Evolutionary conservation across 352 stramenopile species (phyloP).

Genomic region (Salisapilia sapeloensis): DNA sequence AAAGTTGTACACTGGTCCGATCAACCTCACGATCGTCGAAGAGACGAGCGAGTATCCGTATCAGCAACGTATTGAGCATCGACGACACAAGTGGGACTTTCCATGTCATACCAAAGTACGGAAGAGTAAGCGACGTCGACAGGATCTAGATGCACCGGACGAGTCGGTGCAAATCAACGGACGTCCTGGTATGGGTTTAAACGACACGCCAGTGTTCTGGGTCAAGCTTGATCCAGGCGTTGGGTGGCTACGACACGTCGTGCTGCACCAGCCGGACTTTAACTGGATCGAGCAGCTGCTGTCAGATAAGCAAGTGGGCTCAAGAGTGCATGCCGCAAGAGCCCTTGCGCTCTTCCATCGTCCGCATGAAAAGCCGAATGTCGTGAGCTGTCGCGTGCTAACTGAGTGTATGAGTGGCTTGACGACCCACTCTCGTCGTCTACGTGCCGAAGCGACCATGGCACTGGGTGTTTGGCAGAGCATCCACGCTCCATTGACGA

Average conservation of each 20-base stretch:
- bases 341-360: conserved; percentile 61
- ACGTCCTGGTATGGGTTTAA: conserved; percentile 68
- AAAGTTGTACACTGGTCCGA: conserved; percentile 63
- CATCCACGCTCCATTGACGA: conserved; percentile 66
- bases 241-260: conserved; percentile 60
- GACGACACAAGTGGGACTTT: conserved; percentile 77
- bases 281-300: conserved; percentile 82
- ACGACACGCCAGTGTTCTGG: conserved; percentile 77
- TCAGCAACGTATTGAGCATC: conserved; percentile 66
- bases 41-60: conserved; percentile 73
- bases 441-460: conserved; percentile 55
- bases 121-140: conserved; percentile 72
- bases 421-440: conserved; percentile 56
- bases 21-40: conserved; percentile 77
- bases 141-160: conserved; percentile 58
- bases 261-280: conserved; percentile 78
- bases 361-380: conserved; percentile 69
- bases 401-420: conserved; percentile 76
- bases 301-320: conserved; percentile 70
- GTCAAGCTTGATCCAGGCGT: conserved; percentile 72
- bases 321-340: conserved; percentile 58
- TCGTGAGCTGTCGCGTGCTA: conserved; percentile 73
- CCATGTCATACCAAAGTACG: conserved; percentile 74
- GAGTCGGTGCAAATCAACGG: conserved; percentile 63
- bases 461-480: conserved; percentile 75